phyloP scores from a whole-genome alignment of 1,284 basidiomycete genomes.

The Marasmius tenuissimus region DNA sequence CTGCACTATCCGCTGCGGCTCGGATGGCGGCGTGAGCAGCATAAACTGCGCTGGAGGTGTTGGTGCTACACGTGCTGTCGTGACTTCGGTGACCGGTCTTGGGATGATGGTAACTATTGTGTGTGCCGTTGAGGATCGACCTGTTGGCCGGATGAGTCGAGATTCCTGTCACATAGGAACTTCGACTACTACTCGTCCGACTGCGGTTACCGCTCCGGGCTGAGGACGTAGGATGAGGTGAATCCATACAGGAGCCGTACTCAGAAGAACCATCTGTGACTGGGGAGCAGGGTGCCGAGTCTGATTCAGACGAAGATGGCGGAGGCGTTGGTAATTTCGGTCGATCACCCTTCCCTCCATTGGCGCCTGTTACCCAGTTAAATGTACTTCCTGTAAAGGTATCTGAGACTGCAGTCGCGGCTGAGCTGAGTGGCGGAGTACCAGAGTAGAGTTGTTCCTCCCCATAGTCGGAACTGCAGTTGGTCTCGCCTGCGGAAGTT shows the following conservation, averaged over 20 bases:
- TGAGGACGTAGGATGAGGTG: not conserved
- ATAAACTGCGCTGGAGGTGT: not conserved
- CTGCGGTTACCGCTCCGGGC: not conserved
- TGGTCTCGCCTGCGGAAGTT: constrained; percentile 13
- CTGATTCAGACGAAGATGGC: not conserved
- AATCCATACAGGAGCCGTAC: not conserved
- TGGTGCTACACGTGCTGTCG: not conserved
- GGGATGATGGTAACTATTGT: too few species aligned
- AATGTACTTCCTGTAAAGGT: constrained; percentile 9
- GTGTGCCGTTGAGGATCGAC: not conserved
- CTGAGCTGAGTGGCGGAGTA: not conserved
- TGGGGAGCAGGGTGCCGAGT: not conserved
- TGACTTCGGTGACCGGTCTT: not conserved
- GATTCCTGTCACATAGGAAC: not conserved
- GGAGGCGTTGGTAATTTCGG: not conserved
- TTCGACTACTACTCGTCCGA: not conserved
- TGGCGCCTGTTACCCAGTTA: constrained; percentile 17
- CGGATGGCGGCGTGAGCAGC: constrained; percentile 9
- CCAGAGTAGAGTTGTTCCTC: not conserved
- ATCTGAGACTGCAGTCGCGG: constrained; percentile 3
- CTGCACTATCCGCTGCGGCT: constrained; percentile 11
- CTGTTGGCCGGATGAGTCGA: not conserved
- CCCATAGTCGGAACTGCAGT: not conserved
- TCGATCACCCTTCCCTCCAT: not conserved
- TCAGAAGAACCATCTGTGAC: not conserved